Evolutionary conservation across 179 eudicot genomes (phyloP), one percentile per base, ranked within the genome.

Genomic region (Nepenthes alata): DNA sequence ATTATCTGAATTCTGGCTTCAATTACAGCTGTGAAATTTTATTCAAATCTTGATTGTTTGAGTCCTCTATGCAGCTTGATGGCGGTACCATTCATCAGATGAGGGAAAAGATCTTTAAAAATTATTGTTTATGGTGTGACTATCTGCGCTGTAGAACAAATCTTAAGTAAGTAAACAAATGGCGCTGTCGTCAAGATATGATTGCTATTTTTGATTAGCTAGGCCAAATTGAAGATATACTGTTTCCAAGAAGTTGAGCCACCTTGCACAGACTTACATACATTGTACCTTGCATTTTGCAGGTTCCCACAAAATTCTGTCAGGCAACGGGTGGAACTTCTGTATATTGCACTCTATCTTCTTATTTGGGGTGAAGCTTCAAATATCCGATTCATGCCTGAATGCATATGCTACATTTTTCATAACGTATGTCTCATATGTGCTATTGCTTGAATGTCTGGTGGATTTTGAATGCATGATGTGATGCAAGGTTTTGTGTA

Each of bases 351-450:
- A 56, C 94, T 94, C 47, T 94, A 90, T 87, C 87, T 94, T 63
- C 99, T 94, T 67, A 94, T 94, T 4, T 94, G 99, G 99, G 99
- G 99, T 35, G 99, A 94, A 86, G 99, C 99, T 67, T 87, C 99
- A 67, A 94, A 94, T 75, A 61, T 94, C 61, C 90, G 99, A 55
- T 94, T 94, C 64, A 85, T 94, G 96, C 96, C 97, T 14, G 99
- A 94, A 74, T 94, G 99, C 74, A 58, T 94, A 57, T 87, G 99
- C 81, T 94, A 87, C 73, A 94, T 94, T 72, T 94, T 94, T 70
- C 99, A 94, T 70, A 78, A 76, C 63, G 98, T 90, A 75, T 58
- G 95, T 71, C 55, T 59, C 14, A 4, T 53, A 41, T 25, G 12
- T 61, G 45, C 45, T 41, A 41, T 4, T 39, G 11, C 3, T 37